These are phyloP conservation scores for Fraxinus pennsylvanica DNA, from an alignment of 257 asterid genomes.

Conservation along the genomic window DNA sequence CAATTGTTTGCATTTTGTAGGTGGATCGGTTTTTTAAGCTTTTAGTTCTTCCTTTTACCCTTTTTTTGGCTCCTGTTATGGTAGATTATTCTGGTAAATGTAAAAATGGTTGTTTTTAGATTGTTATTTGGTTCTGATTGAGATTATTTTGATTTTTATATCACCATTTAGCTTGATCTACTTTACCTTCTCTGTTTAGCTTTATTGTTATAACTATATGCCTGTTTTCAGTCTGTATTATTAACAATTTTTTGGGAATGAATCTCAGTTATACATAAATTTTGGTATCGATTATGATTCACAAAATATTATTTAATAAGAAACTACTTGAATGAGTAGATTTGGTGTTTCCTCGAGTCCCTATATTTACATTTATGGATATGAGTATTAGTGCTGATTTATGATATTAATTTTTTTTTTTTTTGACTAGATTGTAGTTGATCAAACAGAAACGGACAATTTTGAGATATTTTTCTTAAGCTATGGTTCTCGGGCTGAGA, in stretches of 20 bases:
- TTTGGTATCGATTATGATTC: neutral
- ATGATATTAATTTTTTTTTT: slow-evolving; percentile 12
- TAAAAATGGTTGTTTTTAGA: slow-evolving; percentile 8
- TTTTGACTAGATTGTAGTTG: slow-evolving; percentile 29
- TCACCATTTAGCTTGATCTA: slow-evolving; percentile 16
- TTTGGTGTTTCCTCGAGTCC: neutral
- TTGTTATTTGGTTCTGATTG: neutral
- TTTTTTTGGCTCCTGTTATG: neutral
- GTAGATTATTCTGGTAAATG: slow-evolving; percentile 3
- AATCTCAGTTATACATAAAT: neutral
- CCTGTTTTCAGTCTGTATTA: neutral
- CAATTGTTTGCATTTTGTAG: slow-evolving; percentile 13
- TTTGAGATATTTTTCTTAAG: slow-evolving; percentile 32
- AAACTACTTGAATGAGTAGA: neutral
- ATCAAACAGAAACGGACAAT: slow-evolving; percentile 23
- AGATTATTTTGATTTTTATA: neutral
- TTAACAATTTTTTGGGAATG: neutral
- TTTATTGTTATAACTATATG: neutral
- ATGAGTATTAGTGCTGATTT: neutral
- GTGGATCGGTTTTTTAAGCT: slow-evolving; percentile 6
- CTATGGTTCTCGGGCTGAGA: slow-evolving; percentile 84
- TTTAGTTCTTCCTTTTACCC: neutral
- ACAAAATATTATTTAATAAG: neutral
- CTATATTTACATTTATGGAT: neutral
- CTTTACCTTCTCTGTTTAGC: neutral